Evolutionary conservation across 2,329 filamentous ascomycete genomes (phyloP).

Genomic region (Thelonectria blattea): DNA sequence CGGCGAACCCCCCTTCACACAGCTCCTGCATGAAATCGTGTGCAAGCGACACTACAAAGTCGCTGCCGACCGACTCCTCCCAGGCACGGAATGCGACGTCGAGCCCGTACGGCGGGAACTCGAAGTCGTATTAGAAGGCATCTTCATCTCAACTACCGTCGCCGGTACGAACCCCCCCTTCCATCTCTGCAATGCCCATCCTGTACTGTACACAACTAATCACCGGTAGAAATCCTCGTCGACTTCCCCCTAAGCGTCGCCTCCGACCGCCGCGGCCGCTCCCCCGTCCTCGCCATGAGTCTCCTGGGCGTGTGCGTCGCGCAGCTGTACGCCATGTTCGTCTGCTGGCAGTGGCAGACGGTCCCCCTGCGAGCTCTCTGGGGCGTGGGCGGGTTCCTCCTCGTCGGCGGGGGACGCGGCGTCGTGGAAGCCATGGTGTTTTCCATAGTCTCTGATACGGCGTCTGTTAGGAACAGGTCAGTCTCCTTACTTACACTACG

Average conservation of each 20-base stretch:
- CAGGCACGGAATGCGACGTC: conserved; percentile 28
- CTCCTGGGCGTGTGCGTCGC: conserved; percentile 34
- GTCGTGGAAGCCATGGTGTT: conserved; percentile 40
- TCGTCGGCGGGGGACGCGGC: conserved; percentile 36
- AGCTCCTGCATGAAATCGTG: conserved; percentile 35
- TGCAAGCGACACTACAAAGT: conserved; percentile 26
- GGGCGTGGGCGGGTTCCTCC: conserved; percentile 29
- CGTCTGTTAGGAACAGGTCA: conserved; percentile 26
- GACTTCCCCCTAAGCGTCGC: conserved; percentile 32
- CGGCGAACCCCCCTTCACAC: conserved; percentile 30
- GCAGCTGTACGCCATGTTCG: conserved; percentile 29
- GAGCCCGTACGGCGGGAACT: conserved; percentile 32
- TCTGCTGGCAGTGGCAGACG: conserved; percentile 28
- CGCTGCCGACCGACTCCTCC: conserved; percentile 15
- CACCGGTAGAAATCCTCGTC: conserved; percentile 31
- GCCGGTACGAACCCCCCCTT: conserved; percentile 14
- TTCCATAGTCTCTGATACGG: conserved; percentile 33
- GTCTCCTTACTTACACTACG: too few relatives aligned
- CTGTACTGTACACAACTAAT: neutral
- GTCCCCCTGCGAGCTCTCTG: conserved; percentile 36
- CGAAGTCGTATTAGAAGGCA: conserved; percentile 30
- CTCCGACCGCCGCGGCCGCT: conserved; percentile 32
- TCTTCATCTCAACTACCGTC: conserved; percentile 30
- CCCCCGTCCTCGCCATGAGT: conserved; percentile 35
- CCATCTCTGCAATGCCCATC: neutral